Base-by-base conservation (phyloP, 2,329 filamentous ascomycete genomes). In the Fusarium nisikadoi region DNA sequence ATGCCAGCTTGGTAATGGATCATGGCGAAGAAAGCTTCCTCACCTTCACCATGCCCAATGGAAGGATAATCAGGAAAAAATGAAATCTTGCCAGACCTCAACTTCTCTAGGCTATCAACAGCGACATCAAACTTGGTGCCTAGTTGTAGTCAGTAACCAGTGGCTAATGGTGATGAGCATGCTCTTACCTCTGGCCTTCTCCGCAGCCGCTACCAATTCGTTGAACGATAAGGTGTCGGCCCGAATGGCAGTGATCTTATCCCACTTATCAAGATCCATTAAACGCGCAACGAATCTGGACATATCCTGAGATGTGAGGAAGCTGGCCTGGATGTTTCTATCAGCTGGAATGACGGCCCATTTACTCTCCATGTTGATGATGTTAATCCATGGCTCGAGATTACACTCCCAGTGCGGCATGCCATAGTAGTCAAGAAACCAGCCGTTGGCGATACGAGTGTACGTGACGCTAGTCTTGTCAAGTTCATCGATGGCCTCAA, bases 361-460 rank as follows among this genome's bases (percentile, higher is more conserved):
- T 31, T 71, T 76, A 17, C 53, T 74, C 13, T 73, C 17, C 69
- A 76, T 75, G 23, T 73, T 76, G 19, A 76, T 3, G 2, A 73
- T n/a, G 8, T 76, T 76, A 31, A 76, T 65, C 75, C 75, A 76
- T 1, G 75, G 75, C 6, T 73, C 63, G 7, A 75, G n/a, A 16
- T 76, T 39, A 1, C 67, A 70, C 36, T 72, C 61, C 62, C 74
- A 69, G 23, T 61, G 17, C 0, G 76, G 77, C 69, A 77, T 69
- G 23, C 74, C 77, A 4, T 76, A 79, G 57, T 78, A 79, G 33
- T 79, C 77, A 3, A 76, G 61, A 42, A 79, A 77, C 66, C 70
- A 75, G 3, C 74, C 76, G 16, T 70, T 76, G 3, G 41, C 52
- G 3, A 78, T 46, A 6, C 74, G 76, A 0, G 76, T 78, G 16